Evolutionary conservation across 2,329 filamentous ascomycete species (phyloP).

Genomic region (Rhinocladiella mackenziei): DNA sequence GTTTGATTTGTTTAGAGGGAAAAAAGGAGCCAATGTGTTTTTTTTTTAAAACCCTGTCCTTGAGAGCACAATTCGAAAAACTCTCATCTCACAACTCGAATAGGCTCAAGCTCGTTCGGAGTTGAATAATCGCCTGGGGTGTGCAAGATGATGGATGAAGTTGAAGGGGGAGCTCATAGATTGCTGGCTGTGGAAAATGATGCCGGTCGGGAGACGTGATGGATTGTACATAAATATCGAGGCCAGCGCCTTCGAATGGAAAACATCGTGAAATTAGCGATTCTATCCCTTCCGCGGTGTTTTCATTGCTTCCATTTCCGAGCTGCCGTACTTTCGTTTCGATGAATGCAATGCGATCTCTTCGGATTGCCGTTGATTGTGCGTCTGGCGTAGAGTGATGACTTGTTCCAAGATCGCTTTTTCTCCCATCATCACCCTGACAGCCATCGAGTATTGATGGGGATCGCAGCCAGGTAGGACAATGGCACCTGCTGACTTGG

Average conservation of each 20-base stretch:
- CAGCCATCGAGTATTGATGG: constrained; percentile 54
- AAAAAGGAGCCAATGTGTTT: no score
- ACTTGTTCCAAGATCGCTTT: constrained; percentile 62
- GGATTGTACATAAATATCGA: constrained; percentile 24
- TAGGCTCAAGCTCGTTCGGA: constrained; percentile 7
- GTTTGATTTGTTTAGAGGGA: constrained; percentile 15
- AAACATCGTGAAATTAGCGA: constrained; percentile 5
- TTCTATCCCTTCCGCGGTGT: constrained; percentile 11
- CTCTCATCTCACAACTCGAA: constrained; percentile 19
- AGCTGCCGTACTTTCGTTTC: constrained; percentile 34
- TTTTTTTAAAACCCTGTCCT: constrained; percentile 15
- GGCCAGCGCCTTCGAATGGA: constrained; percentile 23
- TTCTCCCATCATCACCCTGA: constrained; percentile 66
- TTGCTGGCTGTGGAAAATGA: constrained; percentile 1
- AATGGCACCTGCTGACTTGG: constrained; percentile 18
- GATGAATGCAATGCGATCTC: constrained; percentile 13
- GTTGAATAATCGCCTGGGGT: constrained; percentile 8
- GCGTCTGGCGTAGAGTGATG: constrained; percentile 38
- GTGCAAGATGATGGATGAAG: constrained; percentile 18
- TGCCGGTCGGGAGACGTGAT: constrained; percentile 3
- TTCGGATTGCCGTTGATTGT: constrained; percentile 35
- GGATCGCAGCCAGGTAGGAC: constrained; percentile 32
- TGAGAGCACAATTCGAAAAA: constrained; percentile 27
- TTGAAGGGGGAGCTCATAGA: constrained; percentile 8
- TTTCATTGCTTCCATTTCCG: constrained; percentile 22